phyloP scores from a whole-genome alignment of 192 early-diverging fungal species.

The Backusella circina region DNA sequence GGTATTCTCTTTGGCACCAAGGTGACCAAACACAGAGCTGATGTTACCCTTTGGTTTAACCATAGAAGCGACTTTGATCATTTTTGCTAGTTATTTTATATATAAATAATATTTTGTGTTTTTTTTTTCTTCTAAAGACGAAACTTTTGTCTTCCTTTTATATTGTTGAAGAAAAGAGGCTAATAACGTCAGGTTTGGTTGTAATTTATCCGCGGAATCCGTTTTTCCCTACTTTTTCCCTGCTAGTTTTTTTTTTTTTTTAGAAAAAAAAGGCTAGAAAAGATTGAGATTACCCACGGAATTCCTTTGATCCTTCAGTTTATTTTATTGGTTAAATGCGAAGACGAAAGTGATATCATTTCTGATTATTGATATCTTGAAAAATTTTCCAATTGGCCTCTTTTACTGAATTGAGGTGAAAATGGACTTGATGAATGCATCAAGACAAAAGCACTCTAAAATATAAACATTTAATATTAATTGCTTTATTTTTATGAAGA shows the following conservation, averaged over 20 bases:
- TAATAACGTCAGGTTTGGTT: too few relatives aligned
- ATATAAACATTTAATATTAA: too few relatives aligned
- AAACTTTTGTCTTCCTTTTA: not conserved
- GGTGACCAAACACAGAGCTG: constrained; percentile 17
- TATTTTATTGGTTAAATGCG: not conserved
- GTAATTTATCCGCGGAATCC: not conserved
- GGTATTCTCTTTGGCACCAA: constrained; percentile 7
- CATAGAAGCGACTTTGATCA: not conserved
- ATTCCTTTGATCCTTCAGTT: not conserved
- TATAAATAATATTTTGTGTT: not conserved
- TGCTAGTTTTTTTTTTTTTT: not conserved
- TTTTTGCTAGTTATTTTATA: not conserved
- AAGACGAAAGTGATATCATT: not conserved
- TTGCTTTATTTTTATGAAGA: too few relatives aligned
- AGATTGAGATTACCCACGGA: not conserved
- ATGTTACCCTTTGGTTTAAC: constrained; percentile 19
- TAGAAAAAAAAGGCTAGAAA: not conserved
- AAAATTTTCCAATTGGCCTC: not conserved
- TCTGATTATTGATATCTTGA: not conserved
- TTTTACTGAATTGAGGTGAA: too few relatives aligned
- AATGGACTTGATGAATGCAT: not conserved
- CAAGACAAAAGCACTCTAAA: too few relatives aligned
- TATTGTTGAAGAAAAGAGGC: not conserved
- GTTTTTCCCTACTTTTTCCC: not conserved
- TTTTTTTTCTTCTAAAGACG: not conserved